Base-by-base conservation (phyloP, 148 eudicot genomes). In the Camellia japonica region DNA sequence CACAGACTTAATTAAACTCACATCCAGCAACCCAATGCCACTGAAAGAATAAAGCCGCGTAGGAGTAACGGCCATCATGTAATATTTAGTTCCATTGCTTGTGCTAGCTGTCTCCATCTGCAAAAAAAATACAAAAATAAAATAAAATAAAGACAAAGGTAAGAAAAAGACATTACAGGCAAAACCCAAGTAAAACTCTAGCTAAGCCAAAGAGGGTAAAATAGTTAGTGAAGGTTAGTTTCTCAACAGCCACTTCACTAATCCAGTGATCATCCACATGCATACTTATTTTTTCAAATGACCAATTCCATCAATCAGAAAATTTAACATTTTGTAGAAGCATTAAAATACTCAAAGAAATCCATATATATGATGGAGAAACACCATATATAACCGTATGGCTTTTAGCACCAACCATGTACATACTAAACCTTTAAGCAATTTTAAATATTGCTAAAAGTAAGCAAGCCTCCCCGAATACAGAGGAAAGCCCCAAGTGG, bases 41-140 rank as follows among this genome's bases (percentile, higher is more conserved):
- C 98, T 96, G 84, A 90, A 96, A 67, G 99, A 86, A 84, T 93
- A 93, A 66, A 96, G 95, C 56, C 99, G 84, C 59, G 97, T 93
- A 38, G 98, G 93, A 85, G 99, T 96, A 69, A 96, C 98, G 41
- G 98, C 98, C 99, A 93, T 96, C 89, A 96, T 93, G 83, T 93
- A 92, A 80, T 90, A 96, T 84, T 97, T 90, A 82, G 88, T 90
- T 82, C 93, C 97, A 79, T 85, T 89, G 86, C 87, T 85, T 74
- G 89, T 82, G 81, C 82, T 89, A 68, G 97, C 92, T 80, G 93
- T 93, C 89, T 96, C 99, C 98, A 96, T 96, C 99, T 96, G 89
- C 75, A 84, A 68, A 82, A 38, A n/a, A n/a, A n/a, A n/a, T n/a
- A n/a, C n/a, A n/a, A n/a, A 71, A 77, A 78, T 58, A 54, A 44